phyloP scores from a whole-genome alignment of 495 filamentous ascomycete species.

The Talaromyces proteolyticus region DNA sequence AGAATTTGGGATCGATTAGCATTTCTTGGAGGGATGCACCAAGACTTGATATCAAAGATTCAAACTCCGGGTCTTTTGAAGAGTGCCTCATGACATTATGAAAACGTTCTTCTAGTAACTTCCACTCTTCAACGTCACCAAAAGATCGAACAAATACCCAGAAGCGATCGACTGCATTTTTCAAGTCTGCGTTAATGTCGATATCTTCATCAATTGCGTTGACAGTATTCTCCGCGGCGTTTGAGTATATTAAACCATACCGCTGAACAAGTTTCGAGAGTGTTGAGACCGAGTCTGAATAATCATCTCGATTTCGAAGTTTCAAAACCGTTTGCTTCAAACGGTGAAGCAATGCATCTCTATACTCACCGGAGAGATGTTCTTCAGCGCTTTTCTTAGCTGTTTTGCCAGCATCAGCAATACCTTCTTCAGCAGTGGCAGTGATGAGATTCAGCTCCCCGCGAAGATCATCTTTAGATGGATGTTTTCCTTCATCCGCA shows the following conservation, averaged over 20 bases:
- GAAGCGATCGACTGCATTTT: constrained; percentile 68
- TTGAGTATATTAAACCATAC: constrained; percentile 73
- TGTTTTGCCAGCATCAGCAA: constrained; percentile 59
- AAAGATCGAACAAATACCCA: constrained; percentile 75
- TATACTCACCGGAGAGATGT: constrained; percentile 54
- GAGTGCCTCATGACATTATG: constrained; percentile 67
- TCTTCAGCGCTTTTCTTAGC: constrained; percentile 63
- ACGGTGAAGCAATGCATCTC: constrained; percentile 64
- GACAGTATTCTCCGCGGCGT: constrained; percentile 57
- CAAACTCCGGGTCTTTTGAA: constrained; percentile 76
- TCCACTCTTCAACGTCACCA: constrained; percentile 70
- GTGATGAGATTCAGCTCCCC: constrained; percentile 58
- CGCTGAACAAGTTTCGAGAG: constrained; percentile 68
- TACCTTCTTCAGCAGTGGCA: constrained; percentile 56
- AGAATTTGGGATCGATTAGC: constrained; percentile 80
- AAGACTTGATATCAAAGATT: constrained; percentile 64
- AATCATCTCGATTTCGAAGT: constrained; percentile 70
- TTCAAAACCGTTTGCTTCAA: constrained; percentile 72
- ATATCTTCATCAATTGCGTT: constrained; percentile 62
- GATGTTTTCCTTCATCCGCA: constrained; percentile 43
- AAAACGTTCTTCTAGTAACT: constrained; percentile 59
- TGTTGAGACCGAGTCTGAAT: constrained; percentile 78
- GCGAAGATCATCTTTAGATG: constrained; percentile 54
- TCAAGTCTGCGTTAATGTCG: constrained; percentile 64
- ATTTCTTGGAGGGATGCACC: constrained; percentile 70